phyloP scores from a whole-genome alignment of 257 asterid species.

The Solanum pimpinellifolium region DNA sequence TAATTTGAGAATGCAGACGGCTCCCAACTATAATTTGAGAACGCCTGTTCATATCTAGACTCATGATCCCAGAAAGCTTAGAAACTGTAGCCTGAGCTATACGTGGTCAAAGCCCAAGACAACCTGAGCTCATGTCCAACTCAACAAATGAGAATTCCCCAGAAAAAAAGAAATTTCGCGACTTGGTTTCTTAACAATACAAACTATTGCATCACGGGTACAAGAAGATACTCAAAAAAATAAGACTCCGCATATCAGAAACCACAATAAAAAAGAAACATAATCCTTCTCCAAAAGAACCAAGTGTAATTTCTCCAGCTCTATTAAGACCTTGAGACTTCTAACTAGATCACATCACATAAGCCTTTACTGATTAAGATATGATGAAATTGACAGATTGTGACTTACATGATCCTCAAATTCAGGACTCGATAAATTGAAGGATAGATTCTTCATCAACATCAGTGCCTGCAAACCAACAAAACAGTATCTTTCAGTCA shows the following conservation, averaged over 20 bases:
- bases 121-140: background rate
- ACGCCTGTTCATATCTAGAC: background rate
- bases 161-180: background rate
- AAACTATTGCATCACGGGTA: background rate
- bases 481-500: background rate
- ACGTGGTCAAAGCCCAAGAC: background rate
- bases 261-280: background rate
- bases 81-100: background rate
- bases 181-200: background rate
- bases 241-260: background rate
- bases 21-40: background rate
- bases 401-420: constrained; percentile 72
- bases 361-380: background rate
- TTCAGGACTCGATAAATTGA: constrained; percentile 65
- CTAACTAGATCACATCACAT: background rate
- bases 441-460: constrained; percentile 78
- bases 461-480: constrained; percentile 37
- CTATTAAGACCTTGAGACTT: background rate
- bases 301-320: background rate
- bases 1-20: background rate
- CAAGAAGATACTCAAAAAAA: background rate
- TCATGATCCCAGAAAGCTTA: background rate
- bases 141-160: background rate
- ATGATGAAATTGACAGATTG: background rate
- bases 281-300: background rate